Evolutionary conservation across 2,329 filamentous ascomycete species (phyloP).

Genomic region (Ophiostoma himal-ulmi): DNA sequence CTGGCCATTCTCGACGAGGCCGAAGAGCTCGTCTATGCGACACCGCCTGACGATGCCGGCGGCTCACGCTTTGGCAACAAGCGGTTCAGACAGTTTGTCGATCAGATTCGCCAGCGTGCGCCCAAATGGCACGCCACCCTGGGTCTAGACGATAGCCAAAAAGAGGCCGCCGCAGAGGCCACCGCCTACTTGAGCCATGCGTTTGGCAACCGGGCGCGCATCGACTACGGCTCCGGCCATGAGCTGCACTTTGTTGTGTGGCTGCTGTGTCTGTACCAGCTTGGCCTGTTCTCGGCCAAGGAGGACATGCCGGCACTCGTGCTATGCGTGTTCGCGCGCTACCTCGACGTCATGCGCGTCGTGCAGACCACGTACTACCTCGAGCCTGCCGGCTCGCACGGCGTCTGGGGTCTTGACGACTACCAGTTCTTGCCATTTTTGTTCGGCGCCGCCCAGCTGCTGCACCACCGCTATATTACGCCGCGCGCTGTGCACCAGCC

Average conservation of each 20-base stretch:
- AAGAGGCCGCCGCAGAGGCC: slow-evolving; percentile 58
- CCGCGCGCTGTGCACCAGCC: slow-evolving; percentile 80
- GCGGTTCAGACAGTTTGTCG: slow-evolving; percentile 76
- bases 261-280: slow-evolving; percentile 87
- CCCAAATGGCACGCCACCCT: slow-evolving; percentile 59
- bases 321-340: slow-evolving; percentile 72
- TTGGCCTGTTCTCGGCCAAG: slow-evolving; percentile 50
- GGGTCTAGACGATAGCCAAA: slow-evolving; percentile 39
- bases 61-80: slow-evolving; percentile 94
- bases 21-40: slow-evolving; percentile 58
- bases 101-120: slow-evolving; percentile 55
- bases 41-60: slow-evolving; percentile 77
- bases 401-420: slow-evolving; percentile 96
- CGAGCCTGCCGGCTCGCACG: slow-evolving; percentile 92
- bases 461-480: slow-evolving; percentile 76
- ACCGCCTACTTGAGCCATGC: slow-evolving; percentile 75
- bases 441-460: slow-evolving; percentile 84
- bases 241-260: slow-evolving; percentile 96
- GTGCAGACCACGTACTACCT: slow-evolving; percentile 93
- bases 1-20: slow-evolving; percentile 64
- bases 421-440: slow-evolving; percentile 96
- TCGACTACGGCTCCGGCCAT: slow-evolving; percentile 96
- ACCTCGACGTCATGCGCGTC: slow-evolving; percentile 78
- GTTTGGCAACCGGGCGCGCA: slow-evolving; percentile 78
- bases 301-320: slow-evolving; percentile 68